Evolutionary conservation across 192 early-diverging fungal species (phyloP).

Genomic region (Linnemannia hyalina): DNA sequence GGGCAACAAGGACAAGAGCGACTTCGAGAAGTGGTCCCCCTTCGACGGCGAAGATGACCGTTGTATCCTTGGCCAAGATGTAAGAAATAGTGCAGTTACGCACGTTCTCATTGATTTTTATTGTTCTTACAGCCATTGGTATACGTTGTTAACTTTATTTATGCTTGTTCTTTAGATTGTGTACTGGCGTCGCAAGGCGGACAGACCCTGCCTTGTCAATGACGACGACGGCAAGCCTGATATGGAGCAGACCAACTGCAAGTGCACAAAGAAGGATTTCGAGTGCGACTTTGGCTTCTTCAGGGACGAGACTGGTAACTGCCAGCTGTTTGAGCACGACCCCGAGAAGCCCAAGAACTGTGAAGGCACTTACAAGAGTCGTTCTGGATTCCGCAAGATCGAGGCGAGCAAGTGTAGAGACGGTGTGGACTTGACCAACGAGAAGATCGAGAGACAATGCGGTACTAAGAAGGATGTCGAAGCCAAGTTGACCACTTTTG

Average conservation of each 20-base stretch:
- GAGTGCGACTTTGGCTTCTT: constrained; percentile 93
- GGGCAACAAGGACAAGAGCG: constrained; percentile 69
- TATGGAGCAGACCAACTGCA: constrained; percentile 69
- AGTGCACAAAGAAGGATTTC: constrained; percentile 83
- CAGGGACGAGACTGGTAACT: constrained; percentile 74
- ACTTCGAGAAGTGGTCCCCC: constrained; percentile 94
- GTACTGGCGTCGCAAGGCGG: constrained; percentile 83
- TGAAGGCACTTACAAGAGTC: constrained; percentile 72
- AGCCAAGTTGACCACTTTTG: constrained; percentile 42
- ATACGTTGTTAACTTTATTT: not conserved
- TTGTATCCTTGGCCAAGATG: constrained; percentile 72
- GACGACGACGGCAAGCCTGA: constrained; percentile 70
- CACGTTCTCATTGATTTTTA: not conserved
- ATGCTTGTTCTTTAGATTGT: constrained; percentile 54
- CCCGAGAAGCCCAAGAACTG: constrained; percentile 83
- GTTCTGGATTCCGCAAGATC: constrained; percentile 88
- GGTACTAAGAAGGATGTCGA: constrained; percentile 63
- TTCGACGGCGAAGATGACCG: constrained; percentile 72
- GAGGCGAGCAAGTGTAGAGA: constrained; percentile 80
- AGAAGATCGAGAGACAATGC: constrained; percentile 78
- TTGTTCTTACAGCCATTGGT: not conserved
- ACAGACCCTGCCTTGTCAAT: constrained; percentile 78
- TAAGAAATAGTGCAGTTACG: constrained; percentile 11
- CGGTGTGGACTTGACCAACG: constrained; percentile 71
- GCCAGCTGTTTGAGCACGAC: constrained; percentile 77